phyloP scores from a whole-genome alignment of 2,329 filamentous ascomycete species.

The Fusarium sterilihyphosum region DNA sequence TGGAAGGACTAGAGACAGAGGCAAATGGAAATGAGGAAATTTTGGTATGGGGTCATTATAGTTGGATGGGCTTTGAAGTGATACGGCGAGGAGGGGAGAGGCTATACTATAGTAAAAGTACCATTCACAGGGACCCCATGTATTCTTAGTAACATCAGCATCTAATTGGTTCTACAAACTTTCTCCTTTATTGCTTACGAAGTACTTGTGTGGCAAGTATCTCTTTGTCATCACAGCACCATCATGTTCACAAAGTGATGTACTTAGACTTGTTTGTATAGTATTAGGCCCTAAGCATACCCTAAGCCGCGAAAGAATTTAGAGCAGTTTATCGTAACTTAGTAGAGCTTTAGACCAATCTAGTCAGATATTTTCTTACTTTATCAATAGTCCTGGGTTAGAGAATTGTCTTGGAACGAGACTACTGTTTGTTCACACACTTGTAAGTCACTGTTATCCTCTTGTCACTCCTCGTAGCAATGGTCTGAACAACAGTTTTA shows the following conservation, averaged over 20 bases:
- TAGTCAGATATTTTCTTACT: background rate
- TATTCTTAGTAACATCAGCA: too few relatives aligned
- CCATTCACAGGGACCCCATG: too few relatives aligned
- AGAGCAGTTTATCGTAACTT: rapidly evolving
- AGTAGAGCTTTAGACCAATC: background rate
- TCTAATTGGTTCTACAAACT: too few relatives aligned
- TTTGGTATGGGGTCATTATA: background rate
- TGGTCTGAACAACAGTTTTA: background rate
- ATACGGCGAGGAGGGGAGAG: too few relatives aligned
- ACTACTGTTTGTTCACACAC: background rate
- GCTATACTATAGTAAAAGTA: too few relatives aligned
- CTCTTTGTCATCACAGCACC: too few relatives aligned
- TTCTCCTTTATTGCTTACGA: rapidly evolving
- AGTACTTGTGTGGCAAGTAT: rapidly evolving
- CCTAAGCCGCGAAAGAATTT: background rate
- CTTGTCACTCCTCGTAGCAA: rapidly evolving
- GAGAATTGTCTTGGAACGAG: too few relatives aligned
- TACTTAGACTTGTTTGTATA: too few relatives aligned
- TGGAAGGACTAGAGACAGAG: background rate
- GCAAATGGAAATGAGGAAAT: background rate
- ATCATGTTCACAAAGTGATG: rapidly evolving
- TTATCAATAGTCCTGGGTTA: background rate
- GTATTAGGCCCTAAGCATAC: background rate
- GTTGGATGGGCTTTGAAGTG: background rate
- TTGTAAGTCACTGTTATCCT: background rate